Percentiles rank a stretch among this genome's conserved stretches.
These are phyloP conservation scores for Boletus tylopilopsis DNA, from an alignment of 768 basidiomycete species.

Conservation along the genomic window DNA sequence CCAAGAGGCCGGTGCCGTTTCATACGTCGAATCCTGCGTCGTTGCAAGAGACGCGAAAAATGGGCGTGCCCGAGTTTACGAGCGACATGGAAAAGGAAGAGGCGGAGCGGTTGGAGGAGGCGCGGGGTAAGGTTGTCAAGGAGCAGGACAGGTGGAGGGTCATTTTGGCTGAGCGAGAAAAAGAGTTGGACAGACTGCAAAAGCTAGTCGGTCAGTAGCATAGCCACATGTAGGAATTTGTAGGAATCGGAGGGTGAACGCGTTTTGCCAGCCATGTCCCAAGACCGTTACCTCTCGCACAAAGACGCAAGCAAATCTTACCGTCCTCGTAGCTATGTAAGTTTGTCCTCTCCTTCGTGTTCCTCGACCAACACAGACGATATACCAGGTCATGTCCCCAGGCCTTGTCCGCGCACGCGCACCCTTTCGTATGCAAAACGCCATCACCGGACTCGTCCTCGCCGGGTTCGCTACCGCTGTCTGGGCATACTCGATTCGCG, in stretches of 20 bases:
- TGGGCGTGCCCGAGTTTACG: slow-evolving; percentile 81
- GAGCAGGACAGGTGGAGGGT: slow-evolving; percentile 75
- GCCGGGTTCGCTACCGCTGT: slow-evolving; percentile 75
- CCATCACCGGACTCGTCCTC: slow-evolving; percentile 69
- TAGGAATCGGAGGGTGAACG: no score
- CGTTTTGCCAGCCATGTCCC: no score
- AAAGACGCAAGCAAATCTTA: slow-evolving; percentile 36
- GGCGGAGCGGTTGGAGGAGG: slow-evolving; percentile 72
- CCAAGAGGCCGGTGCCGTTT: slow-evolving; percentile 65
- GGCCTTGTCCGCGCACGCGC: slow-evolving; percentile 84
- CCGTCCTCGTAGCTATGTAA: slow-evolving; percentile 37
- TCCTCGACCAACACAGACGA: not conserved
- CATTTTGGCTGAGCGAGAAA: slow-evolving; percentile 75
- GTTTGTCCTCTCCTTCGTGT: not conserved
- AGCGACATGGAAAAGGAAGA: slow-evolving; percentile 86
- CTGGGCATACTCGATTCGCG: slow-evolving; percentile 90
- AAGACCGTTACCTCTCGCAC: slow-evolving; percentile 31
- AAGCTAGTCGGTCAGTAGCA: slow-evolving; percentile 33
- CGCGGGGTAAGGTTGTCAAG: slow-evolving; percentile 60
- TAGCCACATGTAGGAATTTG: slow-evolving; percentile 21
- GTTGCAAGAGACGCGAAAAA: slow-evolving; percentile 59
- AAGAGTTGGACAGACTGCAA: slow-evolving; percentile 69
- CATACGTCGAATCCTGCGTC: slow-evolving; percentile 58
- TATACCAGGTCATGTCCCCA: slow-evolving; percentile 65
- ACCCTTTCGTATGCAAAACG: slow-evolving; percentile 78